phyloP scores from a whole-genome alignment of 805 yeast species.

The Vanderwaltozyma yarrowii region DNA sequence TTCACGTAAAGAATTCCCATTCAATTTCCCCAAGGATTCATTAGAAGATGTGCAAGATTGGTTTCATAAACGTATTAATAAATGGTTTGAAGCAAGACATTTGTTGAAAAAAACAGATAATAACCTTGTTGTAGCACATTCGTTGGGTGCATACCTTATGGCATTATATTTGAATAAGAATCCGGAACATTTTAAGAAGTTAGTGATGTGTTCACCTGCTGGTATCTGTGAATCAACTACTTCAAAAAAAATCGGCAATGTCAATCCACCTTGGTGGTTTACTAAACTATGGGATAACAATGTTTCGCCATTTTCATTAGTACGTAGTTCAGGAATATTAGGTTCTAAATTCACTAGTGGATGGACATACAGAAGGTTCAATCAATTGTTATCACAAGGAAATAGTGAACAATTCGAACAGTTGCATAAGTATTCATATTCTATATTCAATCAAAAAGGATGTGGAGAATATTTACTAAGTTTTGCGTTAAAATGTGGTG shows the following conservation, averaged over 20 bases:
- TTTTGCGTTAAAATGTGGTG: conserved; percentile 82
- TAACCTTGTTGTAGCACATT: conserved; percentile 69
- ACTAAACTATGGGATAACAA: conserved; percentile 75
- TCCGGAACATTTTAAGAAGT: conserved; percentile 52
- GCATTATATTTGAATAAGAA: conserved; percentile 52
- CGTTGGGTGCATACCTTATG: conserved; percentile 84
- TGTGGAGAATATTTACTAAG: conserved; percentile 90
- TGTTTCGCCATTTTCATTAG: conserved; percentile 75
- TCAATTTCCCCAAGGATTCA: conserved; percentile 21
- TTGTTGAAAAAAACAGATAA: conserved; percentile 24
- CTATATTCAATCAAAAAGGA: conserved; percentile 77
- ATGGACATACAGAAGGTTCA: conserved; percentile 80
- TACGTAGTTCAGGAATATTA: conserved; percentile 65
- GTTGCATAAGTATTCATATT: conserved; percentile 72
- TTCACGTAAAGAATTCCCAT: conserved; percentile 61
- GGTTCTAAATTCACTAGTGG: conserved; percentile 83
- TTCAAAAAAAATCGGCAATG: conserved; percentile 28
- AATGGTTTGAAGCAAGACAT: conserved; percentile 30
- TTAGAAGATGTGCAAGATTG: conserved; percentile 25
- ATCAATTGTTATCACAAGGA: conserved; percentile 37
- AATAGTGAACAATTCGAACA: conserved; percentile 23
- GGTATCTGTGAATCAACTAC: conserved; percentile 43
- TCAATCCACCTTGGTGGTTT: conserved; percentile 64
- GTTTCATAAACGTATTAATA: conserved; percentile 40
- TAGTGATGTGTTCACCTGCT: conserved; percentile 84